Conservation (phyloP, 2,329 filamentous ascomycete species). For the Chlorencoelia australis region DNA sequence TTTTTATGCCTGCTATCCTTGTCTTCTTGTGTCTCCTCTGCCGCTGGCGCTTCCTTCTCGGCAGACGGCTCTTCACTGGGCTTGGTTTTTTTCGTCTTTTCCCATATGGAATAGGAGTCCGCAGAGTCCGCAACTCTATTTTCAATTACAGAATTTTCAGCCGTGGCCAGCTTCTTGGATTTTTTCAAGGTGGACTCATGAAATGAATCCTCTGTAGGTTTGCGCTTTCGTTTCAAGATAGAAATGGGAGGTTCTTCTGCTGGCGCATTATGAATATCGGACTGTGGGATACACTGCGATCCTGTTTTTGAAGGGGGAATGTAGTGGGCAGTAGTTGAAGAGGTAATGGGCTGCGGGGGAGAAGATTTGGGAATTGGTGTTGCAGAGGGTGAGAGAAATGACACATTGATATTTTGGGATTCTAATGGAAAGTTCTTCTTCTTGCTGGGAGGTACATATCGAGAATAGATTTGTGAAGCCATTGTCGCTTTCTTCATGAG, state of each 20-base stretch:
- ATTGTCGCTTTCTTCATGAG: slow-evolving; percentile 11
- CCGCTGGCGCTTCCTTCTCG: not conserved
- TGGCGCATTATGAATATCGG: not conserved
- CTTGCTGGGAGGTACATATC: slow-evolving; percentile 24
- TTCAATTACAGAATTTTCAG: slow-evolving; percentile 5
- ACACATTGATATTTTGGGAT: no score
- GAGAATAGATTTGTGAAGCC: slow-evolving; percentile 23
- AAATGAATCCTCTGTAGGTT: not conserved
- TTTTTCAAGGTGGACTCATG: slow-evolving; percentile 3
- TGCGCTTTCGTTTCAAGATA: slow-evolving; percentile 3
- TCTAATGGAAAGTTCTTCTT: slow-evolving; percentile 8
- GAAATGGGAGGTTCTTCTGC: not conserved
- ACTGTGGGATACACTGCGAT: not conserved
- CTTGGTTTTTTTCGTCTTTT: slow-evolving; percentile 2
- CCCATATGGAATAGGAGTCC: not conserved
- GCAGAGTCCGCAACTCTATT: not conserved
- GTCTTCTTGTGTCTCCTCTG: slow-evolving; percentile 1
- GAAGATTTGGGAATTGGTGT: slow-evolving; percentile 1
- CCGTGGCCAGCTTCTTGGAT: slow-evolving; percentile 7
- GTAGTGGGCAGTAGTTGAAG: slow-evolving; percentile 24
- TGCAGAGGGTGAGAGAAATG: not conserved
- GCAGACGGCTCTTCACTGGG: slow-evolving; percentile 1
- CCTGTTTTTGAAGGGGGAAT: slow-evolving; percentile 20
- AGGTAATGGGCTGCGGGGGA: slow-evolving; percentile 18
- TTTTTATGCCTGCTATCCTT: slow-evolving; percentile 28